Evolutionary conservation across 1,139 yeast species (phyloP).

Genomic region (Scheffersomyces lignicola): DNA sequence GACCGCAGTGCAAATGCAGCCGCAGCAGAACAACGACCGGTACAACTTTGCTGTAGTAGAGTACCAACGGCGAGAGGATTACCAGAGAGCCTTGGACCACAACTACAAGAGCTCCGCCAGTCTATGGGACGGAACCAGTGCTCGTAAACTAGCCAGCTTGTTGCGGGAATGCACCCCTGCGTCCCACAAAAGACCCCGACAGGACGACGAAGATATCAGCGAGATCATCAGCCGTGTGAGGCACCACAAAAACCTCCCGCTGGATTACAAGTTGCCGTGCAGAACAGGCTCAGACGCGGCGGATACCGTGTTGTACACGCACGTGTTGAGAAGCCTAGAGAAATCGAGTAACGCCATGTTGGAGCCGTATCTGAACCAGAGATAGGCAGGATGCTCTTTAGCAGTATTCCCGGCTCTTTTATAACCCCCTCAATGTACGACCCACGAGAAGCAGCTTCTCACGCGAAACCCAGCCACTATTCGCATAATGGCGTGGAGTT

Average conservation of each 20-base stretch:
- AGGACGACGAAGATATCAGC: neutral
- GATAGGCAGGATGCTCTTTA: no score
- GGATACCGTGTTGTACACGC: constrained; percentile 4
- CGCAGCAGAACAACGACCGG: constrained; percentile 18
- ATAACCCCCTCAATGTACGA: constrained; percentile 22
- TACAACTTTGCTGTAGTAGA: constrained; percentile 42
- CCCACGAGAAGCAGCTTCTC: constrained; percentile 8
- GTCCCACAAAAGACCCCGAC: neutral
- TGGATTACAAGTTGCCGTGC: constrained; percentile 8
- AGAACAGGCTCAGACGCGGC: neutral
- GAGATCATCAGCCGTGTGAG: neutral
- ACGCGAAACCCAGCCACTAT: neutral
- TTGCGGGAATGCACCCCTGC: constrained; percentile 31
- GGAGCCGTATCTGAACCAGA: constrained; percentile 46
- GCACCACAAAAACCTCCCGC: constrained; percentile 4
- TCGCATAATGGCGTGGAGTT: no score
- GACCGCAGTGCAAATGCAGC: constrained; percentile 14
- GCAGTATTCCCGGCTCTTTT: constrained; percentile 6
- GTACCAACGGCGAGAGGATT: constrained; percentile 24
- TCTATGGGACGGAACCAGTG: constrained; percentile 48
- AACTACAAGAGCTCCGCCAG: constrained; percentile 42
- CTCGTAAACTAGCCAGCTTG: constrained; percentile 49
- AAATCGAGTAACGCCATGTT: constrained; percentile 21
- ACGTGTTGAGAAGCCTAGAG: neutral
- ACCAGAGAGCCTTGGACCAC: constrained; percentile 37